Evolutionary conservation across 169 alveolate genomes (phyloP).

Genomic region (Eimeria tenella): DNA sequence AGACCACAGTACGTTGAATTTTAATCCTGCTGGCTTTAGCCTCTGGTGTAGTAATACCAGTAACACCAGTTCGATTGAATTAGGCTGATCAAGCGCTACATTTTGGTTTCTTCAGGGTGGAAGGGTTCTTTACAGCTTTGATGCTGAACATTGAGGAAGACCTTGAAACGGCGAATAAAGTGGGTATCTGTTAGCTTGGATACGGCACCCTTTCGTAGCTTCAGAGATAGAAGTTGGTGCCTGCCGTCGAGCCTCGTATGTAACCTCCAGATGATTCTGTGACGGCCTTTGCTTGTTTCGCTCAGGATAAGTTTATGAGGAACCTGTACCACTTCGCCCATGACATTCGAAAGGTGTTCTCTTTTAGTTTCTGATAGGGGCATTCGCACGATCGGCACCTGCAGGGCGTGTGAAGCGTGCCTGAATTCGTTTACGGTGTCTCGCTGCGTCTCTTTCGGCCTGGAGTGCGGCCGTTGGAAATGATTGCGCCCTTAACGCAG

Average conservation of each 20-base stretch:
- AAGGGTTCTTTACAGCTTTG: conserved; percentile 78
- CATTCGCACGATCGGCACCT: conserved; percentile 27
- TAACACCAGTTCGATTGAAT: background rate
- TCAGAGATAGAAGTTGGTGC: too few species aligned
- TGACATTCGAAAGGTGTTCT: conserved; percentile 60
- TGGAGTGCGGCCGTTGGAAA: conserved; percentile 46
- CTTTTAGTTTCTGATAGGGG: conserved; percentile 56
- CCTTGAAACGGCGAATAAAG: conserved; percentile 79
- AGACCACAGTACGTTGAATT: conserved; percentile 30
- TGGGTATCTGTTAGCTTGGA: background rate
- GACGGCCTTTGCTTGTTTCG: background rate
- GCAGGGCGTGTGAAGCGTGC: conserved; percentile 36
- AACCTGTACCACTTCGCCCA: conserved; percentile 79
- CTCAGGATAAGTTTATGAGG: conserved; percentile 71
- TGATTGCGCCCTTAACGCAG: conserved; percentile 52
- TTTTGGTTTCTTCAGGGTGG: conserved; percentile 48
- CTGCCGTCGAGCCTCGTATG: too few species aligned
- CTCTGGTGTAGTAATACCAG: background rate
- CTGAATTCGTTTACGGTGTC: conserved; percentile 31
- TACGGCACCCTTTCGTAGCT: too few species aligned
- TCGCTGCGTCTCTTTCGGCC: conserved; percentile 33
- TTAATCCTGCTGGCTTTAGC: background rate
- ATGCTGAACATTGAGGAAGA: conserved; percentile 78
- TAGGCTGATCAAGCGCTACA: background rate
- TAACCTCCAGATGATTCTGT: background rate